Evolutionary conservation across 1,284 basidiomycete species (phyloP), one percentile per base, ranked within the genome.

Genomic region (Ceratobasidium sp.): DNA sequence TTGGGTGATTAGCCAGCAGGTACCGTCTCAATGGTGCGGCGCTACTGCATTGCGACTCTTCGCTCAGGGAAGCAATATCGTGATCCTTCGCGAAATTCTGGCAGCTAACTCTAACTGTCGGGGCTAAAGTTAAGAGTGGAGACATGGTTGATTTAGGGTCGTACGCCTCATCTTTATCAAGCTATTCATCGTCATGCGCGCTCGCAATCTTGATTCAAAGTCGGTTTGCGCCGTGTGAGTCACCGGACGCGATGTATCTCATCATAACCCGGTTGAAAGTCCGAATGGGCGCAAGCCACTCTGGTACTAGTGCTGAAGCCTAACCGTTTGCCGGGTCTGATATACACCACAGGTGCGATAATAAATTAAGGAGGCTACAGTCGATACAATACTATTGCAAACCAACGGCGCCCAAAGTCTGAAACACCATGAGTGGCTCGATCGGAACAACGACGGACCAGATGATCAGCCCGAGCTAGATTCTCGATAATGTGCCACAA

Each of bases 361-460:
- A 65, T 53, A 65, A 18, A 65, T 65, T 65, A 65, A 53, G 30
- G 30, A 65, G 41, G 45, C 45, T 62, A 62, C 60, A 50, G 6
- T 34, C 43, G 45, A 32, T 48, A 30, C 2, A 48, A 48, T 48
- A 62, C n/a, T 62, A 34, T 50, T 62, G 50, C 60, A 61, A 45
- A 50, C 43, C 12, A 62, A 52, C 62, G 48, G 50, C 62, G 39
- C 62, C 39, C 48, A 65, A n/a, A 39, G 36, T 53, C 62, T 65
- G 62, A 65, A 65, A 65, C 62, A 55, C 32, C 48, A n/a, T 61
- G 23, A 6, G 30, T 28, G 39, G 61, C 6, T 21, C 34, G 23
- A 45, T 34, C n/a, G 26, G 45, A 21, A n/a, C 6, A 46, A 41
- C 21, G 12, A 21, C 34, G 23, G 9, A 36, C 16, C 57, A 14